Evolutionary conservation across 1,139 yeast species (phyloP).

Genomic region (Neolecta irregularis): DNA sequence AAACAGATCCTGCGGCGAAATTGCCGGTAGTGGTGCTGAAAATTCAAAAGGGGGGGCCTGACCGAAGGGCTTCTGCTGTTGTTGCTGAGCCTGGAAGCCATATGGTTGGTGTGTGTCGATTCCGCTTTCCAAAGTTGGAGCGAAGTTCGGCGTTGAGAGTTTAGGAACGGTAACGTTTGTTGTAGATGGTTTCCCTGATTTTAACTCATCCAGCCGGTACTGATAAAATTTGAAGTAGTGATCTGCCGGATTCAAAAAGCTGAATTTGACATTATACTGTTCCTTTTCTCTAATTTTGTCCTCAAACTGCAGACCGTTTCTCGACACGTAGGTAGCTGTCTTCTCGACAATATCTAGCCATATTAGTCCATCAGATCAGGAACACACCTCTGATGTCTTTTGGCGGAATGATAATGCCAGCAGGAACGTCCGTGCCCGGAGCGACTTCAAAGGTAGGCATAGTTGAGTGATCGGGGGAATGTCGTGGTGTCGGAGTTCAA

Average conservation of each 20-base stretch:
- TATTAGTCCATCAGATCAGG: slow-evolving; percentile 2
- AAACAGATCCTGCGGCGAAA: slow-evolving; percentile 44
- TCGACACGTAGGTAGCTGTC: slow-evolving; percentile 53
- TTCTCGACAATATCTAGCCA: slow-evolving; percentile 40
- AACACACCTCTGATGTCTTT: slow-evolving; percentile 31
- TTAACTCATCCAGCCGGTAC: slow-evolving; percentile 25
- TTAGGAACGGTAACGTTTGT: too few species aligned
- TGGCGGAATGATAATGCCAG: slow-evolving; percentile 43
- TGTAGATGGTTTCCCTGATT: slow-evolving; percentile 16
- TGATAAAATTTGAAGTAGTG: slow-evolving; percentile 45
- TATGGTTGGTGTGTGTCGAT: slow-evolving; percentile 7
- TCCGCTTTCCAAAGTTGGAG: too few species aligned
- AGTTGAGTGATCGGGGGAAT: too few species aligned
- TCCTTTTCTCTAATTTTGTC: slow-evolving; percentile 38
- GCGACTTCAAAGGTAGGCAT: too few species aligned
- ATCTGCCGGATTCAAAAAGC: slow-evolving; percentile 41
- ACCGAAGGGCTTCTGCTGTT: slow-evolving; percentile 16
- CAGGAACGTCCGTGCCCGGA: too few species aligned
- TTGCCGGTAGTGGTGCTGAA: slow-evolving; percentile 35
- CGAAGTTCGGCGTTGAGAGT: too few species aligned
- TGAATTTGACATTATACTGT: slow-evolving; percentile 39
- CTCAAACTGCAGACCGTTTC: slow-evolving; percentile 55
- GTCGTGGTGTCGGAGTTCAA: too few species aligned
- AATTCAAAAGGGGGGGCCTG: slow-evolving; percentile 34
- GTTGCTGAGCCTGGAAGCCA: slow-evolving; percentile 5